Conservation (phyloP, 2,329 filamentous ascomycete genomes). For the Blastomyces silverae region DNA sequence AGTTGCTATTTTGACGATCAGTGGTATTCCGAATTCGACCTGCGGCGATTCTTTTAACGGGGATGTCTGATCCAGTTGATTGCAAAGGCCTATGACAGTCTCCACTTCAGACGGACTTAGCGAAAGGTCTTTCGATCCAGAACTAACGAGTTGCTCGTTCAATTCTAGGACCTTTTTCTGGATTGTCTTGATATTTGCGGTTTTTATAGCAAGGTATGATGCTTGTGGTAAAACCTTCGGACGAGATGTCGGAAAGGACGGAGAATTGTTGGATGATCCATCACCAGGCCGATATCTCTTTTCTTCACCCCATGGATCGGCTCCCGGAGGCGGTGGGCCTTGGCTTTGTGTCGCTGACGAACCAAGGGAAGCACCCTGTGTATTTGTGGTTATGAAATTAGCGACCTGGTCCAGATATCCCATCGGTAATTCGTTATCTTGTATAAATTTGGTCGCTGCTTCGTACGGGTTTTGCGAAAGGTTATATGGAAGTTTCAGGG, state of each 20-base stretch:
- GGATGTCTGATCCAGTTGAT: slow-evolving; percentile 51
- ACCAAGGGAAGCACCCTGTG: slow-evolving; percentile 76
- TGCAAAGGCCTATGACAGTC: slow-evolving; percentile 54
- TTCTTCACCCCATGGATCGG: slow-evolving; percentile 66
- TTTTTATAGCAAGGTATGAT: slow-evolving; percentile 68
- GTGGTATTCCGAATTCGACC: slow-evolving; percentile 50
- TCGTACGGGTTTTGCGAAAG: slow-evolving; percentile 88
- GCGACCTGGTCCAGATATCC: slow-evolving; percentile 86
- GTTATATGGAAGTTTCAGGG: slow-evolving; percentile 91
- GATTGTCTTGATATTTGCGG: slow-evolving; percentile 63
- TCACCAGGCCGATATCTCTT: slow-evolving; percentile 71
- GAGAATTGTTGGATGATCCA: slow-evolving; percentile 31
- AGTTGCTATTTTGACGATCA: slow-evolving; percentile 66
- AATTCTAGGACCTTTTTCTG: slow-evolving; percentile 69
- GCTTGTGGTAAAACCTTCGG: slow-evolving; percentile 68
- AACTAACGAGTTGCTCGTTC: slow-evolving; percentile 60
- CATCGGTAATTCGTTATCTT: slow-evolving; percentile 79
- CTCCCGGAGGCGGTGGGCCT: slow-evolving; percentile 42
- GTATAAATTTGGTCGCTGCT: slow-evolving; percentile 81
- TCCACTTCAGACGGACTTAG: slow-evolving; percentile 66
- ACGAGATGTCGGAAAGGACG: slow-evolving; percentile 35
- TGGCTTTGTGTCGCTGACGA: slow-evolving; percentile 45
- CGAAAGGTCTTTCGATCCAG: slow-evolving; percentile 65
- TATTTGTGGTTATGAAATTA: slow-evolving; percentile 86
- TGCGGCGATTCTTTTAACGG: slow-evolving; percentile 42